phyloP scores from a whole-genome alignment of 2,329 filamentous ascomycete species.

The Pseudocercospora ulei region DNA sequence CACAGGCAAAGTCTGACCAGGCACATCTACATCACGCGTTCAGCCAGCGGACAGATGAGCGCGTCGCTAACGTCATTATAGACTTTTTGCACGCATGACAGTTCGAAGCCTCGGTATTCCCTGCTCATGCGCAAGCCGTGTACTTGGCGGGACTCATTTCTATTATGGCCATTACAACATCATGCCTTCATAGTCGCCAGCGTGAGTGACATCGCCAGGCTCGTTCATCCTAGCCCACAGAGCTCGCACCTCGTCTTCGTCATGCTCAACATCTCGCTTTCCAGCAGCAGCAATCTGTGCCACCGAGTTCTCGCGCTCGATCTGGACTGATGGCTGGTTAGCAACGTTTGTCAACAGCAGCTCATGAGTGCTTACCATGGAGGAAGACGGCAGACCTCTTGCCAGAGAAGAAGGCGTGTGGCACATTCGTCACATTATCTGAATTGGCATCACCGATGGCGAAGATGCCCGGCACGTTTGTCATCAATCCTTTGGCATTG shows the following conservation, averaged over 20 bases:
- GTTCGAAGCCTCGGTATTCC: no score
- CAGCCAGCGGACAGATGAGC: no score
- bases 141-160: no score
- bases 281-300: conserved; percentile 10
- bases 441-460: conserved; percentile 16
- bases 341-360: conserved; percentile 1
- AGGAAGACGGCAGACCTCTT: conserved; percentile 17
- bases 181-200: conserved; percentile 8
- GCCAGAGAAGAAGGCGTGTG: conserved; percentile 14
- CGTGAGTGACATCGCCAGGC: conserved; percentile 11
- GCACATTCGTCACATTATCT: conserved; percentile 16
- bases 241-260: conserved; percentile 5
- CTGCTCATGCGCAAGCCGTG: no score
- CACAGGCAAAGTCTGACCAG: conserved; percentile 44
- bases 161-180: conserved; percentile 2
- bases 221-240: conserved; percentile 14
- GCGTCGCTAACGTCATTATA: no score
- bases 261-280: conserved; percentile 6
- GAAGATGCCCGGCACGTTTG: conserved; percentile 15
- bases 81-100: no score
- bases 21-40: no score
- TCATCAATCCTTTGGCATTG: conserved; percentile 11
- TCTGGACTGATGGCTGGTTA: conserved; percentile 7
- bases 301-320: conserved; percentile 16
- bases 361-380: conserved; percentile 7